Conservation (phyloP, 768 basidiomycete species). For the Lactarius trivialis region DNA sequence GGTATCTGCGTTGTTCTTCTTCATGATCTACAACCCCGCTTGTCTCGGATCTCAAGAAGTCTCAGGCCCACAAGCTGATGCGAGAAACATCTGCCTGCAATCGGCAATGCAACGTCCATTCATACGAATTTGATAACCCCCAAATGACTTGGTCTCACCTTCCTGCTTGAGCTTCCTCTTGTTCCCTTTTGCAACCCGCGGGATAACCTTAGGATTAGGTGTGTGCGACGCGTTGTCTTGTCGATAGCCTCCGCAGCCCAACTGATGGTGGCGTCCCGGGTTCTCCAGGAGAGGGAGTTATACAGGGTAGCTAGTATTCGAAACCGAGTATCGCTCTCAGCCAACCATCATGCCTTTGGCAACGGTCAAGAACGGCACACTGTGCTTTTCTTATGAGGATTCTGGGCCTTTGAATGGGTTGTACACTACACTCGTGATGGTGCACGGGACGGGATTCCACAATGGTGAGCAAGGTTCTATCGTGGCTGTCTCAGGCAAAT, state of each 20-base stretch:
- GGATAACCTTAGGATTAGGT: not conserved
- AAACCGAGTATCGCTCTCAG: not conserved
- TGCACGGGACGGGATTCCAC: constrained; percentile 22
- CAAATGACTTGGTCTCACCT: not conserved
- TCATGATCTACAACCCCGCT: not conserved
- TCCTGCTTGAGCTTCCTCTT: not conserved
- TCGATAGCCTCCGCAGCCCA: not conserved
- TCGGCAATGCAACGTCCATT: not conserved
- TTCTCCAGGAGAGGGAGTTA: not conserved
- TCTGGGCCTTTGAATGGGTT: constrained; percentile 9
- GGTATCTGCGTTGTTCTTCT: not conserved
- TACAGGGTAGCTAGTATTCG: not conserved
- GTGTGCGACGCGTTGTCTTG: not conserved
- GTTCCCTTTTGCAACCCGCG: not conserved
- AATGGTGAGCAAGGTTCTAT: constrained; percentile 5
- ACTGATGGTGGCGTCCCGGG: not conserved
- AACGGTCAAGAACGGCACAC: constrained; percentile 4
- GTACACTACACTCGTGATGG: constrained; percentile 22
- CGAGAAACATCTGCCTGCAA: not conserved
- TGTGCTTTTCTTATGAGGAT: constrained; percentile 18
- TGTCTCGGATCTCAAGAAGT: not conserved
- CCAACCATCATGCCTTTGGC: constrained; percentile 16
- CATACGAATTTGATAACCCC: not conserved
- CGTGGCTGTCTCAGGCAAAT: not conserved
- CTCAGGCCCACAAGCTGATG: not conserved